These are phyloP conservation scores for Ceratobasidium sp. DNA, from an alignment of 1,284 basidiomycete genomes.

Conservation along the genomic window DNA sequence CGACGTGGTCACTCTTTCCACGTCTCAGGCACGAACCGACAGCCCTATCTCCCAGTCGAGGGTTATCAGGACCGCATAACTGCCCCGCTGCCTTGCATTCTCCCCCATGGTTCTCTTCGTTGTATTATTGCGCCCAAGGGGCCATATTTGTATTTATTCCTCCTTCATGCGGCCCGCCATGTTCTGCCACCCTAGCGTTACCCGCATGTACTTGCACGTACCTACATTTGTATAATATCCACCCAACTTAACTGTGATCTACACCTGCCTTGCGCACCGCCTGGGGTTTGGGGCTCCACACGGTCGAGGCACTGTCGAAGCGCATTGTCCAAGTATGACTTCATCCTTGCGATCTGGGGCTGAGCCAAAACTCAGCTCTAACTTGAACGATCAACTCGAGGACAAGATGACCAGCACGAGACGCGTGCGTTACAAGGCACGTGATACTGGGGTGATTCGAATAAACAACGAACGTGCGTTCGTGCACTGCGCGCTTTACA, in stretches of 20 bases:
- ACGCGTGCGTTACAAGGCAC: background rate
- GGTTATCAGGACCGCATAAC: constrained; percentile 70
- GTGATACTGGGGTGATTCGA: constrained; percentile 6
- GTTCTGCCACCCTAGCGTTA: constrained; percentile 19
- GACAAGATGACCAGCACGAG: constrained; percentile 1
- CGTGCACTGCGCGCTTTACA: background rate
- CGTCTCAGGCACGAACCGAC: constrained; percentile 34
- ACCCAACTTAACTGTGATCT: constrained; percentile 21
- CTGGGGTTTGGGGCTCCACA: constrained; percentile 11
- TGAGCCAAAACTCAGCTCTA: background rate
- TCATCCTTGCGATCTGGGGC: background rate
- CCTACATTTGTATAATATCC: constrained; percentile 35
- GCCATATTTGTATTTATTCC: constrained; percentile 36
- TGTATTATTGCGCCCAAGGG: constrained; percentile 31
- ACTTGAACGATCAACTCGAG: constrained; percentile 3
- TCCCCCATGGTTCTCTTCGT: background rate
- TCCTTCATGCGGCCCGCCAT: constrained; percentile 12
- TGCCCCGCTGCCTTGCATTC: constrained; percentile 47
- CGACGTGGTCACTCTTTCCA: constrained; percentile 35
- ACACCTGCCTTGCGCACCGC: background rate
- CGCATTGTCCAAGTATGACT: background rate
- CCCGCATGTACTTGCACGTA: constrained; percentile 29
- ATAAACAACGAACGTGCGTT: constrained; percentile 28
- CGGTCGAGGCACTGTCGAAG: background rate
- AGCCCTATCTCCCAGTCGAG: constrained; percentile 77